Base-by-base conservation (phyloP, 345 rosid genomes). In the Lepidium aucheri region DNA sequence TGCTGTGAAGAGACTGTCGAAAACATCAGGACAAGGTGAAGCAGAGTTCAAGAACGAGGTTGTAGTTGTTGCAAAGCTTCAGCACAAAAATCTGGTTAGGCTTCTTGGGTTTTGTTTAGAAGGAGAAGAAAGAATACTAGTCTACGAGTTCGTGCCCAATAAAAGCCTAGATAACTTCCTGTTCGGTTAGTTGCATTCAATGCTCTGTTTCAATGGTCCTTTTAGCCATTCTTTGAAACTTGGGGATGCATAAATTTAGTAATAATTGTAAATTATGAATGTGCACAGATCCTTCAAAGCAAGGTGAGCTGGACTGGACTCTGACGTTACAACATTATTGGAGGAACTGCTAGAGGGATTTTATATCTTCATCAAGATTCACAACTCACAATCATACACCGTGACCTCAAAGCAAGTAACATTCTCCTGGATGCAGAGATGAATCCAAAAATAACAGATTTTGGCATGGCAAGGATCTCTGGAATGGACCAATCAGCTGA, bases 401-500 rank as follows among this genome's bases (percentile, higher is more conserved):
- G 89, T 40, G 88, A 88, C 59, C 72, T 88, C 4, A 88, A 86
- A 70, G 68, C 86, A 1, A 80, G 86, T 69, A 84, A 84, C 43
- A 67, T 86, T 53, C 71, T 83, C 26, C 24, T 84, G 3, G 92
- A 88, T 53, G 69, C 13, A 0, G 79, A 78, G 1, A 77, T 86
- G 90, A 83, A 74, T 39, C 80, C 88, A 0, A 86, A 84, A 73
- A 80, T 84, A 6, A 75, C 90, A 4, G 92, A 88, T 65, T 88
- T 86, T 60, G 87, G 93, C 14, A 75, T 81, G 77, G 87, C 88
- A 4, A 80, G 76, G 56, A 83, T 86, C 26, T 76, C 83, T 7
- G 77, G 76, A 10, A 69, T 64, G 8, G 68, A 80, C 49, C 77
- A 75, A 64, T 30, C 45, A 57, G 22, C 26, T 2, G 72, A 53